Evolutionary conservation across 2,329 filamentous ascomycete genomes (phyloP).

Genomic region (Chaetomiaceae sp.): DNA sequence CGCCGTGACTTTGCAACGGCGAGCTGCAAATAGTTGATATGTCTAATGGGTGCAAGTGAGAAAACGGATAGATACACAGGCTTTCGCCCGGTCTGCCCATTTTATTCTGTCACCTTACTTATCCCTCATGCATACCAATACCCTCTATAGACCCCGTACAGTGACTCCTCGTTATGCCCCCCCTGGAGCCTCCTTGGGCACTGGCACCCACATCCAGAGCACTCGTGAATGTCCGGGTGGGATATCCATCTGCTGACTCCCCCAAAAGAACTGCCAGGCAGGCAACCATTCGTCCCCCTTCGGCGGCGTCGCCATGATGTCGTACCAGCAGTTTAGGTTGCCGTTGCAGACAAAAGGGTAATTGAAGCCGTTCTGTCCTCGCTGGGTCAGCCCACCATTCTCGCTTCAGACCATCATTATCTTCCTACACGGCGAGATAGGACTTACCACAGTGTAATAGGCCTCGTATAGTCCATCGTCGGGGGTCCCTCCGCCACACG

Average conservation of each 20-base stretch:
- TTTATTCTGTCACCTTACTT: neutral
- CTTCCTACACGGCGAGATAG: neutral
- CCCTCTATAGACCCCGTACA: too few relatives aligned
- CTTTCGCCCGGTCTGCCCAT: too few relatives aligned
- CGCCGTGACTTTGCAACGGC: too few relatives aligned
- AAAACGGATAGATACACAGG: too few relatives aligned
- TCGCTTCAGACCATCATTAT: too few relatives aligned
- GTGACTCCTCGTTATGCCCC: too few relatives aligned
- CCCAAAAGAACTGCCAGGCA: conserved; percentile 24
- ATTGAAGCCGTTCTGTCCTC: conserved; percentile 18
- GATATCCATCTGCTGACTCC: conserved; percentile 17
- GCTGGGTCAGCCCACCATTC: too few relatives aligned
- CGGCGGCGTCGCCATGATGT: conserved; percentile 9
- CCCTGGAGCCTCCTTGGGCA: neutral
- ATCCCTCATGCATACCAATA: too few relatives aligned
- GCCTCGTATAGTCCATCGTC: neutral
- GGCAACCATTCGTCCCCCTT: neutral
- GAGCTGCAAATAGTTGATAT: too few relatives aligned
- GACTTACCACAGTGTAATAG: conserved; percentile 24
- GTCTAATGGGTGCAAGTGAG: too few relatives aligned
- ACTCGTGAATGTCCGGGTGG: conserved; percentile 20
- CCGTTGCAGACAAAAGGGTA: conserved; percentile 23
- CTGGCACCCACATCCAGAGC: conserved; percentile 21
- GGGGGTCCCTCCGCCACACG: conserved; percentile 1
- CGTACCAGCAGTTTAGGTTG: conserved; percentile 21